These are phyloP conservation scores for Xerophyta viscosa DNA, from an alignment of 106 monocot species.

Conservation along the genomic window DNA sequence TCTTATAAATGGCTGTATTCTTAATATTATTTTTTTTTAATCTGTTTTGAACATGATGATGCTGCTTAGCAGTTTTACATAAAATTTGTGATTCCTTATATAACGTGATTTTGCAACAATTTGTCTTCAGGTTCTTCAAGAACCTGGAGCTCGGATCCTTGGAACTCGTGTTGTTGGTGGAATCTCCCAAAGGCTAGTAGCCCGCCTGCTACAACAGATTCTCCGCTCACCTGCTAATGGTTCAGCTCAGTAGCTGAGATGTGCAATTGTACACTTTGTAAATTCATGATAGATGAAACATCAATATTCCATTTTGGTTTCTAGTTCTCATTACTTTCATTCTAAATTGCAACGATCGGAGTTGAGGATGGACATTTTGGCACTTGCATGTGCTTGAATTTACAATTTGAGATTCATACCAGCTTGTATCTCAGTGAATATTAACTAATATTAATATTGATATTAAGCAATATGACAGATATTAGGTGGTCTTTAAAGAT, in stretches of 20 bases:
- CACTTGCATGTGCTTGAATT: no score
- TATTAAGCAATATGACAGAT: no score
- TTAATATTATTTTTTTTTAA: no score
- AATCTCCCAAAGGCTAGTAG: conserved; percentile 82
- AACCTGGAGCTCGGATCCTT: conserved; percentile 71
- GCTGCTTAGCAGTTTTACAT: background rate
- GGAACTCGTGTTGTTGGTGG: conserved; percentile 79
- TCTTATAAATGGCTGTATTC: no score
- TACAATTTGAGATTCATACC: no score
- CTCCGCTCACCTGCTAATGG: conserved; percentile 39
- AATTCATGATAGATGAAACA: background rate
- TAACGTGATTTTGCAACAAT: background rate
- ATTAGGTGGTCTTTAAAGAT: no score
- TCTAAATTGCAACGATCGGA: no score
- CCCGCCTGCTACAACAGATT: conserved; percentile 76
- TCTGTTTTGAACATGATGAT: background rate
- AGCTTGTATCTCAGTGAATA: no score
- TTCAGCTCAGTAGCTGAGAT: conserved; percentile 5
- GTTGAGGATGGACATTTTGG: no score
- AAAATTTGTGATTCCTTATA: background rate
- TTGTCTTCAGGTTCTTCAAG: conserved; percentile 71
- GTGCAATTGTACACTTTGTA: background rate
- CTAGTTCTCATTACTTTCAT: no score
- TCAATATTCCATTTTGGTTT: no score
- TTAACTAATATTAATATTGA: no score